Evolutionary conservation across 2,329 filamentous ascomycete genomes (phyloP), one percentile per base, ranked within the genome.

Genomic region (Paracoccidioides brasiliensis): DNA sequence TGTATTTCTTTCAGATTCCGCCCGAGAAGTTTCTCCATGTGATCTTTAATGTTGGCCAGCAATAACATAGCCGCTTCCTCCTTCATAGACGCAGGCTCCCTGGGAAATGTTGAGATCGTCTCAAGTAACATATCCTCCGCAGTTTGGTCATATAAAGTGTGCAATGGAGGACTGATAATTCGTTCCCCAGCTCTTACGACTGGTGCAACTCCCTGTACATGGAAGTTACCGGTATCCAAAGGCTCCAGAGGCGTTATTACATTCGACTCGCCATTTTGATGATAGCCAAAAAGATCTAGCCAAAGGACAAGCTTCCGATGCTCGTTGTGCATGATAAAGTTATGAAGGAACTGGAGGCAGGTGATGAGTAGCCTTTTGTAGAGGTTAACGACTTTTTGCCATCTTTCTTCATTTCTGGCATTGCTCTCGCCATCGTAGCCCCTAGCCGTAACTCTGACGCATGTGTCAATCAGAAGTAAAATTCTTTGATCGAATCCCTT

Each of bases 321-420:
- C 67, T 85, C 81, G 61, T 85, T 85, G 58, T 81, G 78, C 64
- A 81, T 81, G 49, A 83, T 80, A 51, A 84, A 76, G 60, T 84
- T 84, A 68, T 84, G 82, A 55, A 84, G 68, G 60, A 83, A 83
- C 64, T 84, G 82, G n/a, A 85, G 72, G 58, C 79, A 80, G 2
- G 80, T 83, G 55, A 84, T 83, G 62, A 84, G 72, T 15, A 84
- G 71, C 62, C 81, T 80, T 69, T 85, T 84, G 69, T 82, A 84
- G 3, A 80, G 76, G 63, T 81, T 82, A 58, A 84, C 80, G 55
- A 83, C 79, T 67, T 77, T 78, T 68, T 83, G 80, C 80, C 81
- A 84, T 60, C 80, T 79, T 61, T 83, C 80, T 66, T 84, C 80
- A 56, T 83, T 80, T 54, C 78, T 73, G 4, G 78, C 77, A 56